Conservation (phyloP, 352 stramenopile species). For the Pythium vanterpoolii region DNA sequence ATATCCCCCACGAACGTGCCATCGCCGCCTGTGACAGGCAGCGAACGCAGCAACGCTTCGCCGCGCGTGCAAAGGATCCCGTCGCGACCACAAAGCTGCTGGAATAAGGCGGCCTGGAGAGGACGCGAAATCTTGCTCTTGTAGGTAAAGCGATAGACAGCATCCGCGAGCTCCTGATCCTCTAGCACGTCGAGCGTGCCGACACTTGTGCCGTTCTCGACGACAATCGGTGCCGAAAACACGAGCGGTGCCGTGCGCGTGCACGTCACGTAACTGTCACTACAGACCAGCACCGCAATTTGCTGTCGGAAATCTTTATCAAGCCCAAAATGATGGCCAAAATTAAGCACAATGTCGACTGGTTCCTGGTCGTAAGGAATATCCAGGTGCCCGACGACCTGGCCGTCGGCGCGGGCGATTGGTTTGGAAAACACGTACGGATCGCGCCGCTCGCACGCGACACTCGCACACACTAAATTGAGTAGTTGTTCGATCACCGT, state of each 20-base stretch:
- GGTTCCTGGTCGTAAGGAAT: conserved; percentile 53
- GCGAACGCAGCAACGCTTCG: conserved; percentile 46
- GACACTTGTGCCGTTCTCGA: conserved; percentile 40
- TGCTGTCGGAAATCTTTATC: conserved; percentile 37
- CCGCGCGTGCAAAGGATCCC: conserved; percentile 59
- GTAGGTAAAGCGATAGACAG: conserved; percentile 50
- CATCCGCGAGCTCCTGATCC: conserved; percentile 70
- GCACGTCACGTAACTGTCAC: conserved; percentile 51
- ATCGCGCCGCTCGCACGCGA: conserved; percentile 35
- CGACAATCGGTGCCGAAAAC: conserved; percentile 48
- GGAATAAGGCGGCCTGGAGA: conserved; percentile 45
- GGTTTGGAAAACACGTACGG: conserved; percentile 52
- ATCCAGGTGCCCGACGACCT: conserved; percentile 41
- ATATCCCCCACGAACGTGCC: conserved; percentile 41
- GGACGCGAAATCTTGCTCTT: conserved; percentile 47
- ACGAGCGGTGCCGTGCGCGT: conserved; percentile 39
- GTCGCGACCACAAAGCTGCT: conserved; percentile 50
- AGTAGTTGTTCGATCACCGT: conserved; percentile 40
- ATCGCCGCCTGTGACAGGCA: conserved; percentile 34
- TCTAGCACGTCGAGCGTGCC: conserved; percentile 45
- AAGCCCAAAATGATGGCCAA: conserved; percentile 35
- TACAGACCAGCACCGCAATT: conserved; percentile 47
- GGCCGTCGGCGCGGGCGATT: conserved; percentile 30
- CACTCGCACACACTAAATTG: conserved; percentile 28
- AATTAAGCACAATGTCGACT: conserved; percentile 46